phyloP scores from a whole-genome alignment of 2,329 filamentous ascomycete genomes.

The Dactylellina drechsleri region DNA sequence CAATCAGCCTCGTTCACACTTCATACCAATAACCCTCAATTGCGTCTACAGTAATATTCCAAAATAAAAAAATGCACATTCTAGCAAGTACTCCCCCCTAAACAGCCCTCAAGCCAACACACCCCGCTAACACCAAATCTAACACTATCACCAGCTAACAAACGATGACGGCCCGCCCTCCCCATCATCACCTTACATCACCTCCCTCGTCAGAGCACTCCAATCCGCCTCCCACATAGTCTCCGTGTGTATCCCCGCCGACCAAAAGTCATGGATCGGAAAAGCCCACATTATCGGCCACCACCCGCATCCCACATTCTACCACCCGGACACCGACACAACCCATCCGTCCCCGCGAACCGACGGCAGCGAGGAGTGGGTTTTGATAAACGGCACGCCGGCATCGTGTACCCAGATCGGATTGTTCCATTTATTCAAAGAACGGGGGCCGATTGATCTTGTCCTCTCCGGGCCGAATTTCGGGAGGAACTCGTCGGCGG shows the following conservation, averaged over 20 bases:
- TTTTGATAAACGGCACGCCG: constrained; percentile 82
- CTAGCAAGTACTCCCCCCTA: constrained; percentile 27
- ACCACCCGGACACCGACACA: constrained; percentile 73
- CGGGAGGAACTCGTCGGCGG: constrained; percentile 81
- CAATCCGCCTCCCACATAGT: constrained; percentile 83
- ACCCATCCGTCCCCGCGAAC: constrained; percentile 68
- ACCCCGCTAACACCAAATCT: constrained; percentile 9
- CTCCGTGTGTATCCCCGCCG: constrained; percentile 88
- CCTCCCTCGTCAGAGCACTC: constrained; percentile 76
- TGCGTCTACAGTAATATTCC: neutral
- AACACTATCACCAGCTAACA: constrained; percentile 64
- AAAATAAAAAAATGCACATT: constrained; percentile 29
- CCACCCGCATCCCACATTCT: constrained; percentile 84
- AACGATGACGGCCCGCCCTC: constrained; percentile 87
- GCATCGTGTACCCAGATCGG: constrained; percentile 85
- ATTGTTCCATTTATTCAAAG: constrained; percentile 79
- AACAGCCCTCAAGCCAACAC: neutral
- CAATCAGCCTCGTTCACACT: neutral
- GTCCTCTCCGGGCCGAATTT: constrained; percentile 83
- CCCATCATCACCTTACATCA: constrained; percentile 81
- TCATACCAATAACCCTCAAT: neutral
- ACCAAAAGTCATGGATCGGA: constrained; percentile 96
- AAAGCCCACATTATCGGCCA: constrained; percentile 97
- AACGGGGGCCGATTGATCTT: constrained; percentile 77
- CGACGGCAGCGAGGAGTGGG: constrained; percentile 76